A percentile compares a stretch with the other conserved stretches of the same genome.
These are phyloP conservation scores for Nicotiana noctiflora DNA, from an alignment of 257 asterid genomes.

Conservation along the genomic window DNA sequence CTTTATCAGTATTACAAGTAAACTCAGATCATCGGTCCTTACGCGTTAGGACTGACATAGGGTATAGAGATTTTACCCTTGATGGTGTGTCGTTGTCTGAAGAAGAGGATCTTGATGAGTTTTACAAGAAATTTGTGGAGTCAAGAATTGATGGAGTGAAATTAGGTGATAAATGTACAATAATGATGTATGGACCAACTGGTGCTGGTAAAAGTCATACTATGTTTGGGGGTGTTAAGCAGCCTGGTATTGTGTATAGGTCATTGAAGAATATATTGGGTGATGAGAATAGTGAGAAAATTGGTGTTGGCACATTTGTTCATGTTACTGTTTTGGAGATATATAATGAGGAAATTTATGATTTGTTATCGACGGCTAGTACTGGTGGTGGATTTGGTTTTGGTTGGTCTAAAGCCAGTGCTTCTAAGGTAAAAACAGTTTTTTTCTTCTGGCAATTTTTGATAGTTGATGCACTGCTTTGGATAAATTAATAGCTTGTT, in stretches of 20 bases:
- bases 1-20: conserved; percentile 45
- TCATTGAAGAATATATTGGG: conserved; percentile 73
- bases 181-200: conserved; percentile 97
- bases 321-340: conserved; percentile 89
- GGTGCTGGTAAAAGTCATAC: conserved; percentile 96
- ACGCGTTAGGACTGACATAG: conserved; percentile 66
- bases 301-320: conserved; percentile 62
- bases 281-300: conserved; percentile 39
- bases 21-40: conserved; percentile 46
- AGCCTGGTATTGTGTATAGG: conserved; percentile 76
- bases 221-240: conserved; percentile 71
- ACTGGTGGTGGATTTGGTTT: conserved; percentile 61
- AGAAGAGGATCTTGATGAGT: conserved; percentile 65
- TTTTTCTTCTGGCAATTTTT: background rate
- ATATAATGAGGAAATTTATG: conserved; percentile 87
- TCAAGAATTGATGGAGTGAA: conserved; percentile 74
- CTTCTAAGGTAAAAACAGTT: conserved; percentile 55
- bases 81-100: conserved; percentile 81
- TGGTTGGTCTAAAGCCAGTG: conserved; percentile 75
- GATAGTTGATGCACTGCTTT: background rate
- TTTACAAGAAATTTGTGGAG: conserved; percentile 62
- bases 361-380: conserved; percentile 44
- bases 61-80: conserved; percentile 71
- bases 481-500: background rate
- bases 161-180: conserved; percentile 77